Percentiles rank a stretch among this genome's conserved stretches.
Conservation (phyloP, 148 eudicot species). For the Suaeda aralocaspica region DNA sequence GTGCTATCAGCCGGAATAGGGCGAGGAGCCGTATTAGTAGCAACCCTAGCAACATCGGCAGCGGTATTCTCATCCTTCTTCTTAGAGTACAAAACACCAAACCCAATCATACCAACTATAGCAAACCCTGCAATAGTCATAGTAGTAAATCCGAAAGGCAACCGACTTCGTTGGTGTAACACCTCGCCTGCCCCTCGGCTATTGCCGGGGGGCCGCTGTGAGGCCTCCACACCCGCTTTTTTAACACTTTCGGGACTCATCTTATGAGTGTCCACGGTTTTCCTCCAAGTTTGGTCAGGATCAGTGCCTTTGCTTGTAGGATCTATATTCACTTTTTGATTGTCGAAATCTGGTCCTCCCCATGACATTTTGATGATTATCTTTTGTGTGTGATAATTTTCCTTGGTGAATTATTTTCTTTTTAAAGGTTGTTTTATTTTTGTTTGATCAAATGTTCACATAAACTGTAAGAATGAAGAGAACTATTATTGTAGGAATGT, state of each 20-base stretch:
- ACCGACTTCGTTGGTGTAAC: conserved; percentile 24
- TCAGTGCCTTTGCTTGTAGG: background rate
- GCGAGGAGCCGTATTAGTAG: conserved; percentile 19
- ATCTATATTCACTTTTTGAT: background rate
- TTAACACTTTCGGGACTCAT: conserved; percentile 25
- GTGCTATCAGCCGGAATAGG: conserved; percentile 20
- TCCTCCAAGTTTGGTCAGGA: conserved; percentile 10
- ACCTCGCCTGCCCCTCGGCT: conserved; percentile 25
- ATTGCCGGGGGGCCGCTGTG: conserved; percentile 27
- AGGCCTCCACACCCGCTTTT: conserved; percentile 25
- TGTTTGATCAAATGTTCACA: background rate
- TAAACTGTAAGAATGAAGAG: no score
- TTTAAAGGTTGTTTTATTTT: background rate
- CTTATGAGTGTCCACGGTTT: conserved; percentile 29
- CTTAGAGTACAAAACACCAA: conserved; percentile 37
- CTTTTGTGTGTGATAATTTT: background rate
- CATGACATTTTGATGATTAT: conserved; percentile 17
- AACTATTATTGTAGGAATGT: no score
- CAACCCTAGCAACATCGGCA: conserved; percentile 53
- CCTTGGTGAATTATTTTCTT: background rate
- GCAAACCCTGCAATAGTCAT: conserved; percentile 41
- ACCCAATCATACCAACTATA: conserved; percentile 36
- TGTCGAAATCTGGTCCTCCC: conserved; percentile 23
- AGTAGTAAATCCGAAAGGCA: conserved; percentile 27
- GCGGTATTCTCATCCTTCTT: conserved; percentile 56